Conservation (phyloP, 345 rosid genomes). For the Punica granatum region DNA sequence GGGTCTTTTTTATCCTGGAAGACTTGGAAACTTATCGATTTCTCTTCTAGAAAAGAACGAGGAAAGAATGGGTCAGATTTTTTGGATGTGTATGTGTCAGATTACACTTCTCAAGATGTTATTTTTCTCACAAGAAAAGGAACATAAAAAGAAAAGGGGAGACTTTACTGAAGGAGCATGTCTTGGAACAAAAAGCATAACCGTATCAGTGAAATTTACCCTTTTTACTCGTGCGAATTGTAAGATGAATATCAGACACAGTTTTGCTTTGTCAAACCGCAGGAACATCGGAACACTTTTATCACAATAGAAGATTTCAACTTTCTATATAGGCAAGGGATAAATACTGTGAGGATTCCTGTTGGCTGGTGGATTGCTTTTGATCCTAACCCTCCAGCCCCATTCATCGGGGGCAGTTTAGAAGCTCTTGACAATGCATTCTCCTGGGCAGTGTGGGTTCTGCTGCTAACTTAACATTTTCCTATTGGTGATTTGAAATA, state of each 20-base stretch:
- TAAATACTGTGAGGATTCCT: slow-evolving; percentile 68
- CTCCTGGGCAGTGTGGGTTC: slow-evolving; percentile 63
- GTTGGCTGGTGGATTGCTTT: slow-evolving; percentile 83
- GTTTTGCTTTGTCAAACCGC: slow-evolving; percentile 16
- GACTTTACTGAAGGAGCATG: not conserved
- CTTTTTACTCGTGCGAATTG: not conserved
- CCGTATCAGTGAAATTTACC: not conserved
- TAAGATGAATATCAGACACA: not conserved
- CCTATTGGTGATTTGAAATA: not conserved
- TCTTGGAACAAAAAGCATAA: not conserved
- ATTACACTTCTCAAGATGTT: not conserved
- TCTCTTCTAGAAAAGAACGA: not conserved
- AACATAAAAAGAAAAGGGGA: not conserved
- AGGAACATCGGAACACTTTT: slow-evolving; percentile 55
- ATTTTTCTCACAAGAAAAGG: not conserved
- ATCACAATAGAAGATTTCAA: slow-evolving; percentile 52
- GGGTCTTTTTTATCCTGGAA: not conserved
- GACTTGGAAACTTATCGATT: not conserved
- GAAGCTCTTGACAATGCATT: slow-evolving; percentile 69
- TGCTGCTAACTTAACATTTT: slow-evolving; percentile 9
- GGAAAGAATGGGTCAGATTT: not conserved
- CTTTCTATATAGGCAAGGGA: slow-evolving; percentile 49
- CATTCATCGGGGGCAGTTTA: slow-evolving; percentile 54
- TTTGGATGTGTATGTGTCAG: too few species aligned
- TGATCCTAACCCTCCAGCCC: slow-evolving; percentile 68